Conservation (phyloP, 163 green algal species). For the Prototheca wickerhamii region DNA sequence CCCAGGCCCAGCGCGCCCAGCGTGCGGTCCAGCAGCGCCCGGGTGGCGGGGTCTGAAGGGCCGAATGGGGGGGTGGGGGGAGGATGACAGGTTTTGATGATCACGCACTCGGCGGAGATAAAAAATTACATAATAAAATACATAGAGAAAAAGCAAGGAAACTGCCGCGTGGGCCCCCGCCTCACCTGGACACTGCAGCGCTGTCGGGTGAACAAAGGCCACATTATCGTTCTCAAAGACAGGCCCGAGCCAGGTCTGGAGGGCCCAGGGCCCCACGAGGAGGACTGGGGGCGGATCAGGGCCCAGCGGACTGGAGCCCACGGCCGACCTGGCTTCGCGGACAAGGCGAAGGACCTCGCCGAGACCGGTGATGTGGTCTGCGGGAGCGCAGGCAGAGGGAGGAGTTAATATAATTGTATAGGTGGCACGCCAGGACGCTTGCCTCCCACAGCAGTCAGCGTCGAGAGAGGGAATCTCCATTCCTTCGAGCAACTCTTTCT, state of each 20-base stretch:
- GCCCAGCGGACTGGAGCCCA: too few species aligned
- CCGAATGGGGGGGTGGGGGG: not conserved
- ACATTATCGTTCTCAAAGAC: too few species aligned
- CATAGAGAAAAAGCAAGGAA: too few species aligned
- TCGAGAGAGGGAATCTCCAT: not conserved
- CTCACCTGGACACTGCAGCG: slow-evolving; percentile 18
- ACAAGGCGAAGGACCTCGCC: slow-evolving; percentile 8
- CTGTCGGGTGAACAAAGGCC: slow-evolving; percentile 35
- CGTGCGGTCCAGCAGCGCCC: not conserved
- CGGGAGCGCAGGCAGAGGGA: slow-evolving; percentile 17
- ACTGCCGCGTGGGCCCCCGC: too few species aligned
- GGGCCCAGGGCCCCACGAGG: slow-evolving; percentile 18
- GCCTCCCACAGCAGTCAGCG: not conserved
- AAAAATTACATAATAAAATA: too few species aligned
- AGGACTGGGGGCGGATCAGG: slow-evolving; percentile 21
- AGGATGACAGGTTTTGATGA: not conserved
- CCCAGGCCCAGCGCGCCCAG: slow-evolving; percentile 9
- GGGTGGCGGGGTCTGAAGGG: slow-evolving; percentile 9
- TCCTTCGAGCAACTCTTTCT: too few species aligned
- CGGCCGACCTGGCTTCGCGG: slow-evolving; percentile 3
- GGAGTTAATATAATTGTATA: not conserved
- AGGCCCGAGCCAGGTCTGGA: slow-evolving; percentile 27
- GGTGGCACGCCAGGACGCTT: not conserved
- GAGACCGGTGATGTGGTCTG: slow-evolving; percentile 33
- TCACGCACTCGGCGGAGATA: too few species aligned